Conservation (phyloP, 176 grass and related monocot genomes). For the Triticum turgidum region DNA sequence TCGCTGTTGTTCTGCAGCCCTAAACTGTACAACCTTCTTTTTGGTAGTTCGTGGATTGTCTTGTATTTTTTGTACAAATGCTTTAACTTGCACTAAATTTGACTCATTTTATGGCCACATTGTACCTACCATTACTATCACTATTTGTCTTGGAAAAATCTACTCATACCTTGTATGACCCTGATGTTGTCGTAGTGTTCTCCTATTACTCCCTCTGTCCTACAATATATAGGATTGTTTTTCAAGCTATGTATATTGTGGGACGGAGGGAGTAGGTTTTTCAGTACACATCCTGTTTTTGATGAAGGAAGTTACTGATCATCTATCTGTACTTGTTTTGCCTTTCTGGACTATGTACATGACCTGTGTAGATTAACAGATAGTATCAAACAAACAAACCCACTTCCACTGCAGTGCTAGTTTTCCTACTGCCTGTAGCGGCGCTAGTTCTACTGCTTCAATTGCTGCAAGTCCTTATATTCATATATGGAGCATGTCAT, state of each 20-base stretch:
- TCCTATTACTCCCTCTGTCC: background rate
- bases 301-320: slow-evolving; percentile 6
- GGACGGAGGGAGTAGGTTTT: no score
- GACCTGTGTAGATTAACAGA: slow-evolving; percentile 1
- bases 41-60: background rate
- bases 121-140: background rate
- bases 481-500: slow-evolving; percentile 2
- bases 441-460: background rate
- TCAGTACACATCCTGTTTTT: background rate
- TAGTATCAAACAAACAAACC: background rate
- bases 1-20: background rate
- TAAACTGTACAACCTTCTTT: background rate
- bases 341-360: background rate
- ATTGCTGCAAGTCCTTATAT: slow-evolving; percentile 3
- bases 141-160: background rate
- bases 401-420: background rate
- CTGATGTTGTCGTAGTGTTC: background rate
- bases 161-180: background rate
- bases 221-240: no score
- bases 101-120: background rate
- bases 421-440: background rate
- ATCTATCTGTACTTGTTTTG: background rate
- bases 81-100: background rate
- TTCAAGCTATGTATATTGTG: no score
- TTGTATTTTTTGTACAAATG: background rate